Evolutionary conservation across 1,284 basidiomycete species (phyloP), one percentile per base, ranked within the genome.

Genomic region (Omphalotus olearius): DNA sequence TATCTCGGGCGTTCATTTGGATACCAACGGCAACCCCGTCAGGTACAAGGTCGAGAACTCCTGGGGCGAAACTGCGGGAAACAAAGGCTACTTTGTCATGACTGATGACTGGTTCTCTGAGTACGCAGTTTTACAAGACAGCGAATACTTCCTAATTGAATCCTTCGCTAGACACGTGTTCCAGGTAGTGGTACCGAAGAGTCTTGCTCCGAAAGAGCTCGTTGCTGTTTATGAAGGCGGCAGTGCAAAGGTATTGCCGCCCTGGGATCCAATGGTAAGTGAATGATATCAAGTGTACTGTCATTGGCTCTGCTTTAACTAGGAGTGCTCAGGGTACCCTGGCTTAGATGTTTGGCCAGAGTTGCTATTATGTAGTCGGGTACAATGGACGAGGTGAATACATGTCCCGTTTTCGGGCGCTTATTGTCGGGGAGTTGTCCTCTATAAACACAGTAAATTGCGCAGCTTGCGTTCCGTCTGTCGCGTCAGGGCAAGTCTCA

Each of bases 1-100:
- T 47, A 93, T 97, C 63, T 87, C 88, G 17, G 93, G 82, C 17
- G 93, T 94, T n/a, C 93, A 96, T 65, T 71, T 97, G 50, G 91
- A 94, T 63, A 62, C 70, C 13, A 71, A 72, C 0, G 92, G 92
- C 44, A 82, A 82, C 53, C 86, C 93, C 1, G 71, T 94, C 28
- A 78, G 93, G 10, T 98, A 92, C 79, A 90, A 93, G 69, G 91
- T 98, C 10, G 94, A 98, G 76, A 98, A 98, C 73, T 89, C 85
- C 7, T 98, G 95, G 96, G 89, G 91, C 20, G 80, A 85, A n/a
- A 73, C 73, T 0, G 78, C 76, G 0, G 91, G 95, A 17, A 78
- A 92, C 58, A 86, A 93, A 61, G 95, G 93, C 2, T 98, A 86
- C 71, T 94, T 91, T 71, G 84, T 96, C 60, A 96, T 96, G 91